Percentiles rank a stretch among this genome's conserved stretches.
Conservation (phyloP, 164 flowering plant species). For the Tetracentron sinense region DNA sequence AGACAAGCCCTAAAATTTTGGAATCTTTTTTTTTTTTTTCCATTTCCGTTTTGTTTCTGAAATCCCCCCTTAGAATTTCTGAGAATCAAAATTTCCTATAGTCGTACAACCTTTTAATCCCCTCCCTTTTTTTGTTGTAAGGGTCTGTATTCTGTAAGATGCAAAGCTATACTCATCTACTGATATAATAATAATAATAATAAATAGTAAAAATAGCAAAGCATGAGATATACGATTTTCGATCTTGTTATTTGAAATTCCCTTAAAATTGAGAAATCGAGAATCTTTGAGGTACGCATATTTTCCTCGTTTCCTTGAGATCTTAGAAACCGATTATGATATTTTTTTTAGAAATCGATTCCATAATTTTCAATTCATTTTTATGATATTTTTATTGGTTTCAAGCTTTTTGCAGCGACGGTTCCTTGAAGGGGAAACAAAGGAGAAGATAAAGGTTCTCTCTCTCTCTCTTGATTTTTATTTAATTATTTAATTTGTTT, state of each 20-base stretch:
- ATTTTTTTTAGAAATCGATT: background rate
- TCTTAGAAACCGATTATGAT: background rate
- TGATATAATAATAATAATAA: slow-evolving; percentile 25
- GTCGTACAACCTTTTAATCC: slow-evolving; percentile 19
- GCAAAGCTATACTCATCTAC: slow-evolving; percentile 11
- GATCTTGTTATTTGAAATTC: no score
- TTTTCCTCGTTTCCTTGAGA: background rate
- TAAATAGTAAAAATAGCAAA: background rate
- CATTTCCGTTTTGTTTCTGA: slow-evolving; percentile 5
- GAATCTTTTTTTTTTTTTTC: slow-evolving; percentile 5
- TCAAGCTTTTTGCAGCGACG: slow-evolving; percentile 13
- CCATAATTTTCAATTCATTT: background rate
- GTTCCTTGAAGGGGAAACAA: slow-evolving; percentile 14
- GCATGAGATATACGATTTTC: no score
- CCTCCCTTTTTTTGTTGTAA: slow-evolving; percentile 30
- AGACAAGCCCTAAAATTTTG: slow-evolving; percentile 38
- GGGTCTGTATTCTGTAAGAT: slow-evolving; percentile 25
- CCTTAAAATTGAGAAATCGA: no score
- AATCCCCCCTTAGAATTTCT: no score
- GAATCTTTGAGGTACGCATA: background rate
- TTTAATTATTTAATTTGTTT: background rate
- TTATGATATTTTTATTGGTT: background rate
- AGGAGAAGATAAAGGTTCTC: background rate
- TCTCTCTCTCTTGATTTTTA: background rate
- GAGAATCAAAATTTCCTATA: slow-evolving; percentile 11